These are phyloP conservation scores for Silene vulgaris DNA, from an alignment of 179 eudicot species.

Conservation along the genomic window DNA sequence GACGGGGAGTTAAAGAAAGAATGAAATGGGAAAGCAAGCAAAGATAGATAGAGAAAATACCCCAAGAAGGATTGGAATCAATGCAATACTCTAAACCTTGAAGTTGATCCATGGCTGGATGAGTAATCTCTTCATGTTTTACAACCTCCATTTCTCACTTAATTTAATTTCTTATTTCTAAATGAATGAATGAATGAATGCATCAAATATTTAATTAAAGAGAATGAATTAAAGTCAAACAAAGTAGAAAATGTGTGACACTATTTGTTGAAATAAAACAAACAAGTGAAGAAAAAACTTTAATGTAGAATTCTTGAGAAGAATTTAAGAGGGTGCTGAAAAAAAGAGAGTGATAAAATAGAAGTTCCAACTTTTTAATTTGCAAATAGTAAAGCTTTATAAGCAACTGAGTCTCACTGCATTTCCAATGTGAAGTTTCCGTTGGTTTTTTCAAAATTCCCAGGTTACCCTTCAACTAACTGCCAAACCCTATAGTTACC, in stretches of 20 bases:
- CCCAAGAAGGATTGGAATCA: slow-evolving; percentile 97
- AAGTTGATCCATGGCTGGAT: slow-evolving; percentile 92
- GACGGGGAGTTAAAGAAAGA: background rate
- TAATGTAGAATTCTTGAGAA: background rate
- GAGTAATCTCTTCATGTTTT: slow-evolving; percentile 77
- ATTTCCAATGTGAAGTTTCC: slow-evolving; percentile 34
- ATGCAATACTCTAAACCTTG: slow-evolving; percentile 97
- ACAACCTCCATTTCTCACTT: slow-evolving; percentile 47
- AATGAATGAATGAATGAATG: background rate
- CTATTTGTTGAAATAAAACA: slow-evolving; percentile 3
- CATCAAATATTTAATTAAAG: background rate
- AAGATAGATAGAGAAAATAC: slow-evolving; percentile 31
- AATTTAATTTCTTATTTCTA: background rate
- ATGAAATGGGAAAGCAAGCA: no score
- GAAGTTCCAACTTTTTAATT: background rate
- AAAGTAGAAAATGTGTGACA: background rate
- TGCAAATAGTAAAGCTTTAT: slow-evolving; percentile 16
- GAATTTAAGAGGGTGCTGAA: slow-evolving; percentile 18
- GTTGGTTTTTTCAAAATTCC: slow-evolving; percentile 49
- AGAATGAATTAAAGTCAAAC: background rate
- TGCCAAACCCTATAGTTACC: slow-evolving; percentile 66
- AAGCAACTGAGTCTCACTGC: slow-evolving; percentile 30
- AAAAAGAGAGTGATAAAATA: background rate
- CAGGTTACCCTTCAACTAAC: slow-evolving; percentile 53
- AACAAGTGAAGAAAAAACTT: background rate